These are phyloP conservation scores for Euphrasia confusa DNA, from an alignment of 257 asterid genomes.

Conservation along the genomic window DNA sequence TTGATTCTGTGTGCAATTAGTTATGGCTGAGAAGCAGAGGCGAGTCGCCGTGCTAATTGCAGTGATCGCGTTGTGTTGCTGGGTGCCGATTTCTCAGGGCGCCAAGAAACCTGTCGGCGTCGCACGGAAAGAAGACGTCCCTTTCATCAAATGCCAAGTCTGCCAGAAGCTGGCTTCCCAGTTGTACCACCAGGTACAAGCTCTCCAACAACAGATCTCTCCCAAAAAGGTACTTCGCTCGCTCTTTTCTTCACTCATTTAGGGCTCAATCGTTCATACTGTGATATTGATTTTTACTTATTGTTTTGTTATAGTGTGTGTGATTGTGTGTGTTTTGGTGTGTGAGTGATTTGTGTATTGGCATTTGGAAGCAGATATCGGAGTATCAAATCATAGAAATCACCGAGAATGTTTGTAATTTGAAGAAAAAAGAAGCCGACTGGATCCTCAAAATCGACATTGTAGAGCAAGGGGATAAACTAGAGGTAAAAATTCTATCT, in stretches of 20 bases:
- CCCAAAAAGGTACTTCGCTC: conserved; percentile 51
- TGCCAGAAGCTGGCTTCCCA: conserved; percentile 69
- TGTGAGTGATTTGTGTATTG: conserved; percentile 12
- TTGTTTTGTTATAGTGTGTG: too few species aligned
- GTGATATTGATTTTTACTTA: too few species aligned
- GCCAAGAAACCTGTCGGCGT: conserved; percentile 65
- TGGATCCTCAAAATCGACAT: conserved; percentile 97
- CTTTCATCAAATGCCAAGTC: conserved; percentile 77
- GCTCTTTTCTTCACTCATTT: neutral
- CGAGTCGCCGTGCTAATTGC: conserved; percentile 18
- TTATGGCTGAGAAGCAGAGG: conserved; percentile 37
- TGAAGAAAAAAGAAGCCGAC: conserved; percentile 95
- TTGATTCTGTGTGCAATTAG: neutral
- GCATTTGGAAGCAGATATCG: conserved; percentile 48
- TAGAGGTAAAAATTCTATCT: conserved; percentile 46
- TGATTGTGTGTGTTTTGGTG: neutral
- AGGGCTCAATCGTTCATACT: too few species aligned
- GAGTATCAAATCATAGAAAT: conserved; percentile 87
- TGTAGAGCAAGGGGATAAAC: conserved; percentile 71
- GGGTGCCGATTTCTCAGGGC: conserved; percentile 42
- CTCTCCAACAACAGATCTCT: conserved; percentile 61
- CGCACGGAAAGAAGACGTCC: conserved; percentile 87
- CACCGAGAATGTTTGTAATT: conserved; percentile 88
- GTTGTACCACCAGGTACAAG: conserved; percentile 60
- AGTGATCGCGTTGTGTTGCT: conserved; percentile 29